These are phyloP conservation scores for Aspergillus awamori DNA, from an alignment of 2,329 filamentous ascomycete genomes.

Conservation along the genomic window DNA sequence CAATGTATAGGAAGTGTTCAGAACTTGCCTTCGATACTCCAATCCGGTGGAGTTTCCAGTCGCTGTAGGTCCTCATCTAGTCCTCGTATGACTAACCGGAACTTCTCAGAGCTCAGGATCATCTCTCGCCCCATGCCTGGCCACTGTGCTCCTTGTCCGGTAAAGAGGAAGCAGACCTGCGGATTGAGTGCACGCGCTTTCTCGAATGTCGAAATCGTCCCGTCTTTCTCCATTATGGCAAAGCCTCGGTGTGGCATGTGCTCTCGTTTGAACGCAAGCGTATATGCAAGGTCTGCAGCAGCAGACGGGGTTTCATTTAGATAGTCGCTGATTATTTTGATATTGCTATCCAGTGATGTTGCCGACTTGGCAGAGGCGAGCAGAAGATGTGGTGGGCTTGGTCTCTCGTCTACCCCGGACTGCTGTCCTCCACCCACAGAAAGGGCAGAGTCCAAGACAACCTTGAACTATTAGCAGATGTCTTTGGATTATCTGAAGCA, in stretches of 20 bases:
- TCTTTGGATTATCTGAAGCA: not conserved
- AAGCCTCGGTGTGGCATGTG: conserved; percentile 22
- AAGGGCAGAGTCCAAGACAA: conserved; percentile 17
- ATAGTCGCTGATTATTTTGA: conserved; percentile 13
- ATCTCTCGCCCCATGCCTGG: conserved; percentile 36
- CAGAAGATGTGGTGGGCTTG: too few species aligned
- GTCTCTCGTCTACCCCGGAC: too few species aligned
- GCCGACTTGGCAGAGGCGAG: not conserved
- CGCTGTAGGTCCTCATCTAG: conserved; percentile 20
- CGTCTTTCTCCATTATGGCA: conserved; percentile 7
- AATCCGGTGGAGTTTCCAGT: not conserved
- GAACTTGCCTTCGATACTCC: not conserved
- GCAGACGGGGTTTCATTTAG: not conserved
- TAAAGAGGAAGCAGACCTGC: conserved; percentile 33
- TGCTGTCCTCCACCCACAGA: too few species aligned
- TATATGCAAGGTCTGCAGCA: conserved; percentile 20
- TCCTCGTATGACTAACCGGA: conserved; percentile 21
- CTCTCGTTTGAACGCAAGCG: conserved; percentile 18
- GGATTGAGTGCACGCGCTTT: conserved; percentile 5
- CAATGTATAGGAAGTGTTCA: not conserved
- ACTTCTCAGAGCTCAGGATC: conserved; percentile 22
- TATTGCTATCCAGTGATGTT: conserved; percentile 14
- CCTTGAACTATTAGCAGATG: not conserved
- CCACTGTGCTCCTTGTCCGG: conserved; percentile 44
- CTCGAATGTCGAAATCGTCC: conserved; percentile 6